Evolutionary conservation across 331 rosid species (phyloP).

Genomic region (Cucumis variabilis): DNA sequence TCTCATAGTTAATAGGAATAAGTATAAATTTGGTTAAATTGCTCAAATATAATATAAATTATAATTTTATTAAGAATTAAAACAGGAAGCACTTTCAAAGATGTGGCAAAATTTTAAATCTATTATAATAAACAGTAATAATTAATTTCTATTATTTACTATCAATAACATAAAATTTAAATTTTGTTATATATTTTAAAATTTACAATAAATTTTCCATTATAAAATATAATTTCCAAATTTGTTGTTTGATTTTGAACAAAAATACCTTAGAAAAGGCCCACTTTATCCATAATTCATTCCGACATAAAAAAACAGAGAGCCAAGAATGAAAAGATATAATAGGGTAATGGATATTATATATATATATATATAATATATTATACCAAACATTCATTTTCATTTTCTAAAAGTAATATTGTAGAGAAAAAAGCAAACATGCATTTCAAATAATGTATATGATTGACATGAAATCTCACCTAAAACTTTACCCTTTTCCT

Average conservation of each 20-base stretch:
- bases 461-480: constrained; percentile 22
- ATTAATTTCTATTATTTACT: too few relatives aligned
- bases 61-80: too few relatives aligned
- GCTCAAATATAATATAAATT: too few relatives aligned
- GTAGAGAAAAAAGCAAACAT: not conserved
- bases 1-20: too few relatives aligned
- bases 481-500: not conserved
- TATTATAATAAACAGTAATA: too few relatives aligned
- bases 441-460: constrained; percentile 6
- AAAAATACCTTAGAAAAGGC: constrained; percentile 45
- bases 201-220: not conserved
- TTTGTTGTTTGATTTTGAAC: not conserved
- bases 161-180: too few relatives aligned
- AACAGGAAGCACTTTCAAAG: too few relatives aligned
- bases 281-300: constrained; percentile 49
- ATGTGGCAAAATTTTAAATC: too few relatives aligned
- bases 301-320: constrained; percentile 51
- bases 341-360: not conserved
- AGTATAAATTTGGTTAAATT: too few relatives aligned
- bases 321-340: constrained; percentile 21
- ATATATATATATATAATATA: too few relatives aligned
- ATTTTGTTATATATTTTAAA: too few relatives aligned
- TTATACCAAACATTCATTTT: not conserved
- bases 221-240: not conserved
- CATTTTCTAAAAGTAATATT: not conserved